Base-by-base conservation (phyloP, 495 filamentous ascomycete species). In the Tuber melanosporum region DNA sequence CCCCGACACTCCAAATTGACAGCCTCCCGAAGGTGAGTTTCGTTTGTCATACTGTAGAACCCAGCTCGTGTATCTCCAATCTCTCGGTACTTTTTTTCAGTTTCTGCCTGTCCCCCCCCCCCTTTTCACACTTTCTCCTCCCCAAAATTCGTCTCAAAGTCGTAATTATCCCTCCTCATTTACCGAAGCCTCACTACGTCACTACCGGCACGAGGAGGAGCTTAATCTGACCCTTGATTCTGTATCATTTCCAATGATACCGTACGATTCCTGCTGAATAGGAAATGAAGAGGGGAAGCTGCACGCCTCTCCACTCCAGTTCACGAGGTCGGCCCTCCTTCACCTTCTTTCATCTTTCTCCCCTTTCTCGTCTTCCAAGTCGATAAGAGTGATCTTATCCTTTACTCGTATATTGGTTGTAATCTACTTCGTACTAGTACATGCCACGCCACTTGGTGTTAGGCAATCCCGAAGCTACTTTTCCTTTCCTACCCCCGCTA, bases 181-280 rank as follows among this genome's bases (percentile, higher is more conserved):
- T 66, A 66, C 32, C 26, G 57, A 66, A 32, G 57, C 57, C 57
- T 66, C 57, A 66, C 57, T 66, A 66, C 57, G 57, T 66, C 57
- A 66, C 57, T 15, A 12, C 12, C 26, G 57, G 57, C 26, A 20
- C n/a, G 57, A 66, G 57, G 57, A 32, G 57, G 57, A 66, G 26
- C 12, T 66, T 32, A 66, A 26, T 32, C n/a, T 66, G 57, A 66
- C 49, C 49, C 6, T 57, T 57, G 22, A 14, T 57, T 26, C n/a
- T 26, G 22, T 57, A 57, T 26, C 10, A 57, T 57, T 57, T 20
- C 49, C 49, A 57, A 26, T 26, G 49, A 49, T 14, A 57, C 10
- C 10, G 14, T 66, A 62, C n/a, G 10, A 15, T 62, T 62, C n/a
- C n/a, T 32, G 57, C 57, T 66, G 57, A 32, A 66, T 2, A 32